Conservation (phyloP, 768 basidiomycete species). For the Mycena galericulata region DNA sequence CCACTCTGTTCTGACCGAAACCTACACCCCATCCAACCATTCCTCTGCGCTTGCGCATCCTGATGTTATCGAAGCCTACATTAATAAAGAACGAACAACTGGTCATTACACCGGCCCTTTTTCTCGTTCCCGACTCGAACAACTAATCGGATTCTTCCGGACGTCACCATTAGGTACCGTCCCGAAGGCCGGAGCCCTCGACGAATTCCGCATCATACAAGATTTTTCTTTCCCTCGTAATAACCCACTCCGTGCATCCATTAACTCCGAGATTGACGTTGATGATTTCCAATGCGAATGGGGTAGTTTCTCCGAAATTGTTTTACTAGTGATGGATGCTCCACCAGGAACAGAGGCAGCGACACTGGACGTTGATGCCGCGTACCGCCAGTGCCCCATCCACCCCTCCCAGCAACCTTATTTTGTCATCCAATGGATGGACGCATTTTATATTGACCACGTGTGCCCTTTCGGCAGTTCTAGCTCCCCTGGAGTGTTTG, state of each 20-base stretch:
- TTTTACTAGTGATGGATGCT: conserved; percentile 39
- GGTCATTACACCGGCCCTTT: conserved; percentile 36
- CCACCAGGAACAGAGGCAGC: conserved; percentile 50
- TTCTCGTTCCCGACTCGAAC: conserved; percentile 26
- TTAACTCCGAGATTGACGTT: conserved; percentile 43
- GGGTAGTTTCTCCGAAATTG: conserved; percentile 46
- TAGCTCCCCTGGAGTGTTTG: conserved; percentile 46
- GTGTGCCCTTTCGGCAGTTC: conserved; percentile 42
- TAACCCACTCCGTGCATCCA: conserved; percentile 29
- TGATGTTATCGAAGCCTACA: conserved; percentile 27
- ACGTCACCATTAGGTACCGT: conserved; percentile 38
- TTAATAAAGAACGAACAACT: conserved; percentile 28
- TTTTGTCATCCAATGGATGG: conserved; percentile 39
- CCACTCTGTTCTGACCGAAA: background rate
- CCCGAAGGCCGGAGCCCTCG: conserved; percentile 30
- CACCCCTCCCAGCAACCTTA: conserved; percentile 41
- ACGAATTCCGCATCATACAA: conserved; percentile 40
- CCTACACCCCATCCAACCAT: conserved; percentile 41
- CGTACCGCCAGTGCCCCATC: conserved; percentile 50
- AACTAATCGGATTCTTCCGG: conserved; percentile 36
- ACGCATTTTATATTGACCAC: conserved; percentile 44
- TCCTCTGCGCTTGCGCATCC: conserved; percentile 32
- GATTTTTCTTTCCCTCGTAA: conserved; percentile 35
- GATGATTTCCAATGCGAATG: conserved; percentile 43
- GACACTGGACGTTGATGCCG: conserved; percentile 52